A percentile compares a stretch with the other conserved stretches of the same genome.
phyloP scores from a whole-genome alignment of 345 rosid species.

The Firmiana major region DNA sequence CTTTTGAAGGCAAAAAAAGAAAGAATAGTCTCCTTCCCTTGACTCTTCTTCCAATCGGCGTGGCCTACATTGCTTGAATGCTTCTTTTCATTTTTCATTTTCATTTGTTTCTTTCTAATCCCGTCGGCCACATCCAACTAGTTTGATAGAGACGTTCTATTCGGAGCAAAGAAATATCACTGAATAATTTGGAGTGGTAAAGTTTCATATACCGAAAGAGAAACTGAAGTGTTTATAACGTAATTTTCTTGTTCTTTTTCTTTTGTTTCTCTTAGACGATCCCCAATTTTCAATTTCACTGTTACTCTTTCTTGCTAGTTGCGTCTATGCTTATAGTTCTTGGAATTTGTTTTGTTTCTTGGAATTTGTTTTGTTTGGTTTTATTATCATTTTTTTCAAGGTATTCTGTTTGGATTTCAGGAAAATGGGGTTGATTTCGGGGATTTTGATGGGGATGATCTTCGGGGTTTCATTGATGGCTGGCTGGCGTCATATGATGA shows the following conservation, averaged over 20 bases:
- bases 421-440: slow-evolving; percentile 91
- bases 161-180: not conserved
- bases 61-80: slow-evolving; percentile 31
- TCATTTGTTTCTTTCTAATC: not conserved
- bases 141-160: not conserved
- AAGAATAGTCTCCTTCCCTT: not conserved
- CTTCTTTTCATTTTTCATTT: not conserved
- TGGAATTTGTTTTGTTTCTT: too few species aligned
- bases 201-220: not conserved
- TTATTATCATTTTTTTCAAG: not conserved
- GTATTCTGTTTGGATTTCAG: slow-evolving; percentile 21
- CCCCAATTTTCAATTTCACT: slow-evolving; percentile 3
- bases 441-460: slow-evolving; percentile 71
- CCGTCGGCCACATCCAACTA: not conserved
- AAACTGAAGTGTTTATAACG: not conserved
- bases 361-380: not conserved
- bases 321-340: too few species aligned
- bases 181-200: slow-evolving; percentile 5
- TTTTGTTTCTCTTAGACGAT: slow-evolving; percentile 3
- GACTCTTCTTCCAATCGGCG: not conserved
- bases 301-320: slow-evolving; percentile 2
- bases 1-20: not conserved
- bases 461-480: slow-evolving; percentile 92
- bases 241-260: not conserved
- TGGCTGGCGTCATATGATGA: slow-evolving; percentile 93